Conservation (phyloP, 345 rosid genomes). For the Ceriops tagal region DNA sequence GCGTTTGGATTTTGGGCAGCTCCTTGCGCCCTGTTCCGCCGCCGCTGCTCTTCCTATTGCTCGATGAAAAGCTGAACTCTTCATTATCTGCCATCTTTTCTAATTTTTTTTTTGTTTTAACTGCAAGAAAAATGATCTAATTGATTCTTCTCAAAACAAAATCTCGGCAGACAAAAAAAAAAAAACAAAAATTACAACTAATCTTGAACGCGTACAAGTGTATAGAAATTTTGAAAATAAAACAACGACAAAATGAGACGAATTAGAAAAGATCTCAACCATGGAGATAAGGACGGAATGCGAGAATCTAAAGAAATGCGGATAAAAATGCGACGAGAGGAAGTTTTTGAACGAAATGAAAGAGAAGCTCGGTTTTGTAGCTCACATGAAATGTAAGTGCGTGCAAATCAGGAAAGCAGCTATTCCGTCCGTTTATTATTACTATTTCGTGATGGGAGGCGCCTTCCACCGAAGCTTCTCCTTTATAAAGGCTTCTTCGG, state of each 20-base stretch:
- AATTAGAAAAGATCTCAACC: not conserved
- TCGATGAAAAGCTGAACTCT: constrained; percentile 24
- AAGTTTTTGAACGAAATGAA: not conserved
- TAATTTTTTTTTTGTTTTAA: not conserved
- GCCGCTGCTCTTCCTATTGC: not conserved
- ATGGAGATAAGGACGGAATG: not conserved
- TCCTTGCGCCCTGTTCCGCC: constrained; percentile 9
- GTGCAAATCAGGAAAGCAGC: not conserved
- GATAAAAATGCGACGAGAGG: not conserved
- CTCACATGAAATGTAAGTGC: not conserved
- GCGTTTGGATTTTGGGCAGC: constrained; percentile 20
- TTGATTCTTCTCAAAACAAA: no score
- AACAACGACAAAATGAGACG: not conserved
- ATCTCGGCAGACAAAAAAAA: no score
- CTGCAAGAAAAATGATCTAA: not conserved
- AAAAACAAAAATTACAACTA: no score
- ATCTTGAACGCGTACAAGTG: no score
- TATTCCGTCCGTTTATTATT: not conserved
- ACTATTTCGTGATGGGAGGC: no score
- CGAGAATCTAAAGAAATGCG: not conserved
- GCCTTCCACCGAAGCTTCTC: not conserved
- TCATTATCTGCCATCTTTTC: constrained; percentile 15
- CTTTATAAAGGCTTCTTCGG: not conserved
- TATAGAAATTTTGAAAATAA: not conserved
- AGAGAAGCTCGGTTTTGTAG: not conserved